Evolutionary conservation across 2,329 filamentous ascomycete species (phyloP).

Genomic region (Microcera coccophila): DNA sequence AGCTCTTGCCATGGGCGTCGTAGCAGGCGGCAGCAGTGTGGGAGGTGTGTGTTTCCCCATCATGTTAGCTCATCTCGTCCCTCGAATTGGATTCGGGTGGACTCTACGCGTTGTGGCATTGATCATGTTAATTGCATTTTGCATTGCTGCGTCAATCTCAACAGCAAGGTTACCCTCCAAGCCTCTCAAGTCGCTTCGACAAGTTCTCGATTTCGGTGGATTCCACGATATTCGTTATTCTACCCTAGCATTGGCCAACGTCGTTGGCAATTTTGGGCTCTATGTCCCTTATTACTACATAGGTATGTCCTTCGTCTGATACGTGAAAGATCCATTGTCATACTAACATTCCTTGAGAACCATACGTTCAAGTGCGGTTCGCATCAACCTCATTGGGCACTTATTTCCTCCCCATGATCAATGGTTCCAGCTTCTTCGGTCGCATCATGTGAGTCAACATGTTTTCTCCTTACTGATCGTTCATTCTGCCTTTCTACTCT

Average conservation of each 20-base stretch:
- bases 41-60: conserved; percentile 2
- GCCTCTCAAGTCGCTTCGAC: not conserved
- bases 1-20: conserved; percentile 4
- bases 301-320: not conserved
- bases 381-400: not conserved
- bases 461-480: too few relatives aligned
- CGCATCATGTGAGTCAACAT: not conserved
- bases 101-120: not conserved
- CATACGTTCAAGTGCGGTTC: not conserved
- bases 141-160: not conserved
- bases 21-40: conserved; percentile 2
- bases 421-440: not conserved
- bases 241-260: not conserved
- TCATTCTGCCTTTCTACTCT: not conserved
- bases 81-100: not conserved
- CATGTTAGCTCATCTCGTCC: not conserved
- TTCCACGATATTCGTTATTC: not conserved
- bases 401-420: not conserved
- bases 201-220: not conserved
- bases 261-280: not conserved
- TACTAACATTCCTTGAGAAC: not conserved
- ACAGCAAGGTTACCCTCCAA: not conserved
- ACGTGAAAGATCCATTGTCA: too few relatives aligned
- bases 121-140: not conserved
- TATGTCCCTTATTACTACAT: not conserved